These are phyloP conservation scores for Cadophora malorum DNA, from an alignment of 2,329 filamentous ascomycete genomes.

Conservation along the genomic window DNA sequence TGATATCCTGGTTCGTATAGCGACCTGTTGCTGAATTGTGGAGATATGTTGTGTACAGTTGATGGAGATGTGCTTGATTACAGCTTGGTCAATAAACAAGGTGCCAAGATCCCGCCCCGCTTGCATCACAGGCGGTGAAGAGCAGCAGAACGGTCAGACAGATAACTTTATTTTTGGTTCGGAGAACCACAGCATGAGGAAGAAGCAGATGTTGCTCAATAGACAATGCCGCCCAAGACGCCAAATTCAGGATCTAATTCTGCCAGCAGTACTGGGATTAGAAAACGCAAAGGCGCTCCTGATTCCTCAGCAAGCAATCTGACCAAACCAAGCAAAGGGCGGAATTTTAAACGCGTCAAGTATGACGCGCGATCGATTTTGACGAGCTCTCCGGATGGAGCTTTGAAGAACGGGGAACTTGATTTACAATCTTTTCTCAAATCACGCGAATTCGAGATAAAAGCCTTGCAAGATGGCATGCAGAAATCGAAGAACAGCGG, in stretches of 20 bases:
- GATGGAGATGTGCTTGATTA: too few relatives aligned
- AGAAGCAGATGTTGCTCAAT: background rate
- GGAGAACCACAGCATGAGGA: background rate
- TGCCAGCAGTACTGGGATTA: constrained; percentile 9
- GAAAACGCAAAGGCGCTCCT: constrained; percentile 42
- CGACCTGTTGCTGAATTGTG: too few relatives aligned
- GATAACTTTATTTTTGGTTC: background rate
- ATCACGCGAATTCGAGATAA: constrained; percentile 88
- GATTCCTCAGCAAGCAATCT: constrained; percentile 30
- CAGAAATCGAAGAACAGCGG: constrained; percentile 68
- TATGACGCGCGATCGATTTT: constrained; percentile 54
- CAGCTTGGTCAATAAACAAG: background rate
- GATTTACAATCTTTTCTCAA: constrained; percentile 85
- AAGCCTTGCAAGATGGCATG: constrained; percentile 83
- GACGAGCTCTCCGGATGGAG: constrained; percentile 50
- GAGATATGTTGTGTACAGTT: too few relatives aligned
- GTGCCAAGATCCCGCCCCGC: constrained; percentile 1
- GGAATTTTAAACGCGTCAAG: constrained; percentile 49
- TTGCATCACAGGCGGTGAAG: background rate
- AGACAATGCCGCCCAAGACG: constrained; percentile 35
- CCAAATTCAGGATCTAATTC: constrained; percentile 10
- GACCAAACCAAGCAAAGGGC: constrained; percentile 31
- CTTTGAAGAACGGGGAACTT: constrained; percentile 73
- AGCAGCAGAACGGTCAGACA: background rate
- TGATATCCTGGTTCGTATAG: too few relatives aligned